These are phyloP conservation scores for Colletotrichum theobromicola DNA, from an alignment of 2,329 filamentous ascomycete species.

Conservation along the genomic window DNA sequence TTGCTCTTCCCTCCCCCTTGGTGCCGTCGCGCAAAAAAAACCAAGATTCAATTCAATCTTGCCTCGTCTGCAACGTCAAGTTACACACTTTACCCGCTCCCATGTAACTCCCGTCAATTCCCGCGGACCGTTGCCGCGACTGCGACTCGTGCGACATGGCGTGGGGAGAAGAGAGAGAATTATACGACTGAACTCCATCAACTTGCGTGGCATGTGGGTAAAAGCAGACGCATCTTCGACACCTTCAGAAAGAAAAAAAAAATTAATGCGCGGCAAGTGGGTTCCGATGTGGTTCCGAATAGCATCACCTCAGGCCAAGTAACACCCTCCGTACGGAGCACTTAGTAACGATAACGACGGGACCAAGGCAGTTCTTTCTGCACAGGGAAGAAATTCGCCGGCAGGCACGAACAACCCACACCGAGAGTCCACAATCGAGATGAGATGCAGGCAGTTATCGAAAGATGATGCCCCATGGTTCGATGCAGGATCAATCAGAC, in stretches of 20 bases:
- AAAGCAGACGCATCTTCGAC: neutral
- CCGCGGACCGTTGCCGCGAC: neutral
- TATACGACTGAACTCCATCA: neutral
- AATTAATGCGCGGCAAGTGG: conserved; percentile 13
- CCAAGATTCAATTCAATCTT: neutral
- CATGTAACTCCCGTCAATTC: neutral
- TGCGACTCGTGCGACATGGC: neutral
- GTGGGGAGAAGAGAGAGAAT: neutral
- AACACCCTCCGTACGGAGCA: no score
- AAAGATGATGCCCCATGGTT: neutral
- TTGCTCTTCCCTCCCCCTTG: neutral
- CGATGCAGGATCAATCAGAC: neutral
- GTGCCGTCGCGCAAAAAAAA: neutral
- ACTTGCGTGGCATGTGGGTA: conserved; percentile 1
- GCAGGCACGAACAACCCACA: neutral
- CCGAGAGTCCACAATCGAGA: neutral
- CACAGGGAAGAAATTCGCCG: neutral
- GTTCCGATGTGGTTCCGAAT: conserved; percentile 11
- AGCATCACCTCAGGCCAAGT: conserved; percentile 14
- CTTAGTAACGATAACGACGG: no score
- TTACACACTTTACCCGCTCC: neutral
- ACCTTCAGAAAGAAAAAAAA: neutral
- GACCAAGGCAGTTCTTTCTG: neutral
- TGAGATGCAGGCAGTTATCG: neutral
- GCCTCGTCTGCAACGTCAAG: neutral